Conservation (phyloP, 352 stramenopile species). For the Chrysophaeum taylorii region DNA sequence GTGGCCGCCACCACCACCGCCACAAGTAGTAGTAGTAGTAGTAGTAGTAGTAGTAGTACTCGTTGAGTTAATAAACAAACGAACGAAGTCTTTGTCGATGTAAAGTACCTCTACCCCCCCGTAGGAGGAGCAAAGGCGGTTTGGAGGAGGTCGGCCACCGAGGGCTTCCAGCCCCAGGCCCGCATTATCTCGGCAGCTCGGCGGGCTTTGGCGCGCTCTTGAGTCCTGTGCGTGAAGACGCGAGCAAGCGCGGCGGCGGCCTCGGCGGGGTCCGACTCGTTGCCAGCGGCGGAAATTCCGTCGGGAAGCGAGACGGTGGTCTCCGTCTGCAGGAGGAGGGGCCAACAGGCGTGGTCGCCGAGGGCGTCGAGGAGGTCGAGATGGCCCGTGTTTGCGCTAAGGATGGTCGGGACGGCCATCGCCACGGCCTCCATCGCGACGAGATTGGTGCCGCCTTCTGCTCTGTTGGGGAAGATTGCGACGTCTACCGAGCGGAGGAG, state of each 20-base stretch:
- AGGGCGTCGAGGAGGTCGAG: constrained; percentile 15
- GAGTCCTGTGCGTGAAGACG: background rate
- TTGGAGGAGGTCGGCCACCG: background rate
- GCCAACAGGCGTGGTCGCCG: constrained; percentile 5
- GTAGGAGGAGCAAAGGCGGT: too few relatives aligned
- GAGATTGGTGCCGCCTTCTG: constrained; percentile 24
- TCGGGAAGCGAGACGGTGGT: background rate
- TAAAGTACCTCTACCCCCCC: too few relatives aligned
- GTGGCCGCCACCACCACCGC: too few relatives aligned
- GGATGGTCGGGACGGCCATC: background rate
- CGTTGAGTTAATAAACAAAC: too few relatives aligned
- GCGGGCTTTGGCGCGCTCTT: background rate
- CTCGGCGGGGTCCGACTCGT: background rate
- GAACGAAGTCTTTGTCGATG: too few relatives aligned
- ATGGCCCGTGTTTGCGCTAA: constrained; percentile 13
- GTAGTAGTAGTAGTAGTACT: too few relatives aligned
- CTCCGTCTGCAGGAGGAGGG: background rate
- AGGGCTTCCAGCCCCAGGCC: background rate
- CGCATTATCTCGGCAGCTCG: background rate
- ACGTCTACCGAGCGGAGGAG: constrained; percentile 8
- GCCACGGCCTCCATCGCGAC: constrained; percentile 22
- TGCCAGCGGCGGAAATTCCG: background rate
- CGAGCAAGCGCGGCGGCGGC: background rate
- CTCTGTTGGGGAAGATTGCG: constrained; percentile 18
- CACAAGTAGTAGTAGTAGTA: too few relatives aligned